Base-by-base conservation (phyloP, 306 rosid species). In the Cicer judaicum region DNA sequence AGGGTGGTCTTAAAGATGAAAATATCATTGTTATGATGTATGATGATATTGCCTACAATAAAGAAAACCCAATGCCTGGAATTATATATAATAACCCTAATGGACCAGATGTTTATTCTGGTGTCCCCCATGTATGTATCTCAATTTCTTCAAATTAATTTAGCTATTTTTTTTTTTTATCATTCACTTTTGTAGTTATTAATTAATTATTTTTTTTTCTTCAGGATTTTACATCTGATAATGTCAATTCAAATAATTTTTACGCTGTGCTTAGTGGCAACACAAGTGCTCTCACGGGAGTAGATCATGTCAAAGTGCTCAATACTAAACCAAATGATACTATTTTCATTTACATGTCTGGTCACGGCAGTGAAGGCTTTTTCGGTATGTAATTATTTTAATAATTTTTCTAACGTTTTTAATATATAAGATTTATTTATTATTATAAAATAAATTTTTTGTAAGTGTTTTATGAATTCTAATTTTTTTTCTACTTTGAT, bases 261-360 rank as follows among this genome's bases (percentile, higher is more conserved):
- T 89, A 82, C 7, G 89, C 86, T 36, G 92, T 70, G 21, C 21
- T 89, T 62, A 83, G 80, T 8, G 97, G 89, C 5, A 80, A 91
- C 60, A 84, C 56, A 66, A 79, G 61, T 53, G 88, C 73, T 7
- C 38, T 83, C 1, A 44, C 2, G 0, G 92, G 94, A 54, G 94
- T 2, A 89, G 88, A 1, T 24, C 2, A 2, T 63, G 91, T 89
- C 24, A 91, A 91, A 55, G 91, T 91, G 38, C 10, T 91, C n/a
- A 8, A 78, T 2, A 91, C 86, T 64, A 87, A 87, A 0, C 87
- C 89, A 0, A 8, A 84, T 43, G 94, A 91, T 56, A 61, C 47
- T 38, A 24, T 91, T 76, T 91, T 89, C 85, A 85, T 91, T 47
- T 91, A 84, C 66, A 89, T 87, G 50, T 0, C 85, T 0, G 94